phyloP scores from a whole-genome alignment of 1,139 yeast genomes.

The Hansenula lynferdii region DNA sequence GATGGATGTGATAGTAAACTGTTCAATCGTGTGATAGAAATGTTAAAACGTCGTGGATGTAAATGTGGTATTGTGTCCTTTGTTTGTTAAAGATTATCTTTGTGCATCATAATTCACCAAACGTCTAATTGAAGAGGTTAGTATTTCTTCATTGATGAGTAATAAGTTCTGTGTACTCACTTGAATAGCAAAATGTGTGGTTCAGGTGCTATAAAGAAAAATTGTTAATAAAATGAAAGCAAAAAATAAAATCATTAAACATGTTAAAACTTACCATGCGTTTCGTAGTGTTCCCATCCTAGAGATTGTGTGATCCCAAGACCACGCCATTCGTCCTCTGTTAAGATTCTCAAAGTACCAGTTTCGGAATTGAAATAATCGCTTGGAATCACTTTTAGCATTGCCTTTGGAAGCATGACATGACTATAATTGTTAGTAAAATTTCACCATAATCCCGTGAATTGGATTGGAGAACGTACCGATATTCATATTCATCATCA shows the following conservation, averaged over 20 bases:
- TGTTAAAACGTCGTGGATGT: too few species aligned
- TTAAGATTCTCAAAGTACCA: constrained; percentile 83
- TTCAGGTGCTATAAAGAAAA: constrained; percentile 61
- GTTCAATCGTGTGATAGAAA: too few species aligned
- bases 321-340: constrained; percentile 99
- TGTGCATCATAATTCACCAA: constrained; percentile 21
- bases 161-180: constrained; percentile 12
- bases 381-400: constrained; percentile 93
- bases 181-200: constrained; percentile 94
- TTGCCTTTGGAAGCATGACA: constrained; percentile 93
- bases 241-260: background rate
- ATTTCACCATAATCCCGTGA: background rate
- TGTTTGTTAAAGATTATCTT: too few species aligned
- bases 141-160: background rate
- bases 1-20: too few species aligned
- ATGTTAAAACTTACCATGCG: constrained; percentile 47
- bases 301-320: constrained; percentile 95
- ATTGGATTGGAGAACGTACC: constrained; percentile 20
- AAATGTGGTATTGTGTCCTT: too few species aligned
- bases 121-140: constrained; percentile 16
- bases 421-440: constrained; percentile 45
- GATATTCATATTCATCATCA: constrained; percentile 82
- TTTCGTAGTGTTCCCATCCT: constrained; percentile 98
- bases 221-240: background rate
- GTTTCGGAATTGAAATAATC: constrained; percentile 95